Base-by-base conservation (phyloP, 2,329 filamentous ascomycete genomes). In the Fusarium lateritium region DNA sequence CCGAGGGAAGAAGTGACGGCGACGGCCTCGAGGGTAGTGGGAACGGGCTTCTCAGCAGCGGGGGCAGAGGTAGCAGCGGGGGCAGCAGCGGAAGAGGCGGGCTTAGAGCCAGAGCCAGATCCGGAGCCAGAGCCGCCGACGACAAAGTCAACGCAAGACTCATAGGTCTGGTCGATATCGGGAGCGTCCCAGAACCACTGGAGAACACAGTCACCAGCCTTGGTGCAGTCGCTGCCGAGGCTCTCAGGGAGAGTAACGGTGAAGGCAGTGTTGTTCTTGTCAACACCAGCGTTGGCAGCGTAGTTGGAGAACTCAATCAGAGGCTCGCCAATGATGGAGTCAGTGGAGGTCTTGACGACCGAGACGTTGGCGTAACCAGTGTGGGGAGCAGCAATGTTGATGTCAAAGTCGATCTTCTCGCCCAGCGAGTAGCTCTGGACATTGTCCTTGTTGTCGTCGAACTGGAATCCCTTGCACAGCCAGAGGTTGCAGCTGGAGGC, bases 171-270 rank as follows among this genome's bases (percentile, higher is more conserved):
- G 60, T 85, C 73, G 64, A 87, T 84, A 56, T 79, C 80, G 17
- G 78, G 74, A 6, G 87, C 86, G 63, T 88, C 82, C 88, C 88
- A 90, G 77, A 82, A 89, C 87, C 88, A 89, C 77, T 90, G 88
- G 45, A 90, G 81, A 5, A 85, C 85, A 51, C 80, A 82, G 62
- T 80, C 78, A 42, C 87, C 87, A 21, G 83, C 81, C 13, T 76
- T 81, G 38, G 81, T 76, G 75, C 87, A 89, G 51, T 85, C 72
- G 62, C 71, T 72, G 9, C 72, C 75, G 21, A 87, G 76, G 60
- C 82, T 80, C 36, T 73, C 71, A 2, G 87, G 87, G 65, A 89
- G 85, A 31, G 83, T 88, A 71, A 89, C 80, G 63, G 80, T 82
- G 78, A 89, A 89, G 57, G 80, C 78, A 36, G 81, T 73, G 76